Evolutionary conservation across 345 rosid genomes (phyloP).

Genomic region (Lagerstroemia speciosa): DNA sequence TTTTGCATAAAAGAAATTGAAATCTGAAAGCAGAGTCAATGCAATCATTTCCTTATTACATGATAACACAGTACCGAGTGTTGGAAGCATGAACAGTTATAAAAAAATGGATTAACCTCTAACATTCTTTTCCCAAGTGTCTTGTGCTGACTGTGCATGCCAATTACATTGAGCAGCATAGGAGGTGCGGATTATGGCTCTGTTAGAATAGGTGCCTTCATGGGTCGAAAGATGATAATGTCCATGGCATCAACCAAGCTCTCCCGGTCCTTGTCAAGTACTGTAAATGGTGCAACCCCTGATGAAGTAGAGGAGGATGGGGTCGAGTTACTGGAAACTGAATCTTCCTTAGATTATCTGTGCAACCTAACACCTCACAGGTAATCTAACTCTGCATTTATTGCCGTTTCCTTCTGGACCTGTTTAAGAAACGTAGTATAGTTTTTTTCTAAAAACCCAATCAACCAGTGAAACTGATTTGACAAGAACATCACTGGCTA

Average conservation of each 20-base stretch:
- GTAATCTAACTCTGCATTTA: slow-evolving; percentile 18
- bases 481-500: not conserved
- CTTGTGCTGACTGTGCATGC: not conserved
- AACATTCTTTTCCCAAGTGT: not conserved
- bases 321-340: slow-evolving; percentile 53
- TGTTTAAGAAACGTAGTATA: not conserved
- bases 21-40: not conserved
- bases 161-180: slow-evolving; percentile 33
- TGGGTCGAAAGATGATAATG: slow-evolving; percentile 83
- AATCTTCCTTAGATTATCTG: slow-evolving; percentile 80
- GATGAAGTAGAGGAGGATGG: slow-evolving; percentile 75
- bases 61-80: too few species aligned
- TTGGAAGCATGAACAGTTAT: not conserved
- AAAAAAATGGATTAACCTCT: not conserved
- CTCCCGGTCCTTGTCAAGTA: slow-evolving; percentile 39
- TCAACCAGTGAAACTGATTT: not conserved
- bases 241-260: slow-evolving; percentile 52
- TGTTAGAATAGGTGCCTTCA: slow-evolving; percentile 92
- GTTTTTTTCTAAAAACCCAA: not conserved
- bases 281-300: slow-evolving; percentile 36
- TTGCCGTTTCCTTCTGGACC: not conserved
- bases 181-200: slow-evolving; percentile 98
- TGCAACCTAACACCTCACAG: slow-evolving; percentile 96
- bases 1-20: not conserved
- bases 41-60: too few species aligned